Evolutionary conservation across 2,329 filamentous ascomycete species (phyloP).

Genomic region (Boeremia exigua): DNA sequence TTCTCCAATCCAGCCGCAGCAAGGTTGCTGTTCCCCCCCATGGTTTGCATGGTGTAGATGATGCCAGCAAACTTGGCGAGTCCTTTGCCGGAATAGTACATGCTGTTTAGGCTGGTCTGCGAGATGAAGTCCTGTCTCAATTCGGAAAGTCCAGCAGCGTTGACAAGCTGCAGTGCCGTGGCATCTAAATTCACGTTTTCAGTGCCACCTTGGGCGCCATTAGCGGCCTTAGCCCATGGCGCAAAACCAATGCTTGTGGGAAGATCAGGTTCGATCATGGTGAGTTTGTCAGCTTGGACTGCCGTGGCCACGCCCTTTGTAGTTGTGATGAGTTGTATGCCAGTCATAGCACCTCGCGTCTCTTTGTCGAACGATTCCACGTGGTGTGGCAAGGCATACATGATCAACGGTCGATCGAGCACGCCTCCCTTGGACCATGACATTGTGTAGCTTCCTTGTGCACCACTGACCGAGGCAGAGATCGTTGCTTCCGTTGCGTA

Average conservation of each 20-base stretch:
- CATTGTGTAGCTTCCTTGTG: slow-evolving; percentile 74
- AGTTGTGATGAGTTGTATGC: slow-evolving; percentile 74
- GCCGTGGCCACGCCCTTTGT: slow-evolving; percentile 85
- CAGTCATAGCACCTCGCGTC: slow-evolving; percentile 57
- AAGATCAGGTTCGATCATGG: slow-evolving; percentile 73
- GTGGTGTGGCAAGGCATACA: slow-evolving; percentile 93
- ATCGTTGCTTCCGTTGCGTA: slow-evolving; percentile 69
- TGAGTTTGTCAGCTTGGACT: slow-evolving; percentile 61
- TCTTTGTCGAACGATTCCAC: slow-evolving; percentile 72
- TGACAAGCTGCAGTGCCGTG: slow-evolving; percentile 64
- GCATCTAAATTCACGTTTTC: slow-evolving; percentile 49
- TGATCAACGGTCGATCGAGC: slow-evolving; percentile 64
- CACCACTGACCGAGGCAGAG: slow-evolving; percentile 51
- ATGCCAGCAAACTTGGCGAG: slow-evolving; percentile 55
- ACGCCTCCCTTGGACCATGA: slow-evolving; percentile 74
- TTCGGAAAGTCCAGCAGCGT: slow-evolving; percentile 70
- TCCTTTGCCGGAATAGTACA: slow-evolving; percentile 83
- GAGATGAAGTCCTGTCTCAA: slow-evolving; percentile 74
- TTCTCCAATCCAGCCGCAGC: slow-evolving; percentile 59
- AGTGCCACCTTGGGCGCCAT: slow-evolving; percentile 45
- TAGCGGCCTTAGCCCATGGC: slow-evolving; percentile 70
- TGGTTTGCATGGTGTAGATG: slow-evolving; percentile 56
- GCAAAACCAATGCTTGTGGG: slow-evolving; percentile 78
- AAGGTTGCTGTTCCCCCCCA: slow-evolving; percentile 65
- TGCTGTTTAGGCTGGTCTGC: slow-evolving; percentile 82